phyloP scores from a whole-genome alignment of 805 yeast genomes.

The Zygosaccharomyces gambellarensis region DNA sequence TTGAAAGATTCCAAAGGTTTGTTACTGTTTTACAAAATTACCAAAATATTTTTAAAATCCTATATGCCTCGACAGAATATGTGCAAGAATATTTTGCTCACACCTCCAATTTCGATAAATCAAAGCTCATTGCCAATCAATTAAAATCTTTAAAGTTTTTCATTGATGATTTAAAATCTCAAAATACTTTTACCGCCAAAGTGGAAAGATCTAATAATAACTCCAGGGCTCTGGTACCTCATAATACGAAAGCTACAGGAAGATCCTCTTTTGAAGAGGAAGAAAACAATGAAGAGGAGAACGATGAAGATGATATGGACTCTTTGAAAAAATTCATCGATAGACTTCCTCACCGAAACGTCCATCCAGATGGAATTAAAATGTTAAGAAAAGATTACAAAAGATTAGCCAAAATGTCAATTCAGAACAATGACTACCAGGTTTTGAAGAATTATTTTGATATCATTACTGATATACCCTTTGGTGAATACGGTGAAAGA shows the following conservation, averaged over 20 bases:
- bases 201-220: background rate
- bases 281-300: constrained; percentile 34
- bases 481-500: constrained; percentile 36
- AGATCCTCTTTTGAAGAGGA: constrained; percentile 20
- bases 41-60: constrained; percentile 38
- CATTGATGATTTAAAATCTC: constrained; percentile 43
- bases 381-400: constrained; percentile 47
- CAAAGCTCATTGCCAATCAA: constrained; percentile 52
- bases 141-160: constrained; percentile 47
- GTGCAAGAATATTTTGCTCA: constrained; percentile 47
- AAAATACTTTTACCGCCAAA: background rate
- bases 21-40: constrained; percentile 35
- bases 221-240: background rate
- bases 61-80: constrained; percentile 31
- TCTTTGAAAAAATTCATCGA: constrained; percentile 32
- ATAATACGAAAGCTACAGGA: background rate
- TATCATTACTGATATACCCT: constrained; percentile 60
- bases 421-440: constrained; percentile 59
- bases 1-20: constrained; percentile 36
- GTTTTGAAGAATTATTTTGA: constrained; percentile 61
- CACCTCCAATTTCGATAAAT: constrained; percentile 48
- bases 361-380: constrained; percentile 41
- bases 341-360: constrained; percentile 22
- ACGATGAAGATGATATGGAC: constrained; percentile 42
- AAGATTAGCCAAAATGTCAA: constrained; percentile 47